Percentiles rank a stretch among this genome's conserved stretches.
Evolutionary conservation across 2,329 filamentous ascomycete genomes (phyloP).

Genomic region (Shiraia sp.): DNA sequence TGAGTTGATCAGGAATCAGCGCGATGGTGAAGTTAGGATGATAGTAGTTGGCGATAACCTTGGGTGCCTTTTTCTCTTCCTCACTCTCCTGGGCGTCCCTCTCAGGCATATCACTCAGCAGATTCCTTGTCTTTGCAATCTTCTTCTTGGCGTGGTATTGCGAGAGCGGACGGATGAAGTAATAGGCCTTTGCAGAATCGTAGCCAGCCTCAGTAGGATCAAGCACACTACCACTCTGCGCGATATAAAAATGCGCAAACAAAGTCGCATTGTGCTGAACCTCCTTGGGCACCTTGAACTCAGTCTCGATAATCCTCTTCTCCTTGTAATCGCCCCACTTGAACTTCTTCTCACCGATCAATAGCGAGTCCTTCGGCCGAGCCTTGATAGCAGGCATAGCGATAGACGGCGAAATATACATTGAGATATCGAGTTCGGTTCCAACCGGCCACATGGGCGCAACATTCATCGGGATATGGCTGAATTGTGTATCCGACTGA

Average conservation of each 20-base stretch:
- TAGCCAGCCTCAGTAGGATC: slow-evolving; percentile 76
- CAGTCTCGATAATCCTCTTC: slow-evolving; percentile 74
- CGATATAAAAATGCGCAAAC: slow-evolving; percentile 92
- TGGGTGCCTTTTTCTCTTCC: slow-evolving; percentile 59
- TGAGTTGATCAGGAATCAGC: slow-evolving; percentile 78
- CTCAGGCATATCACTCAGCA: slow-evolving; percentile 62
- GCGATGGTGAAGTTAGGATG: slow-evolving; percentile 93
- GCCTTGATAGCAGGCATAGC: slow-evolving; percentile 69
- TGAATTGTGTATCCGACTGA: slow-evolving; percentile 61
- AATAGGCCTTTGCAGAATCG: slow-evolving; percentile 74
- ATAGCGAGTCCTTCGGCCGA: slow-evolving; percentile 68
- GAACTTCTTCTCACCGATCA: slow-evolving; percentile 81
- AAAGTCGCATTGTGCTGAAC: slow-evolving; percentile 93
- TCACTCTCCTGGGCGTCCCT: slow-evolving; percentile 55
- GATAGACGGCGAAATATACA: slow-evolving; percentile 80
- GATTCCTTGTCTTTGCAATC: slow-evolving; percentile 80
- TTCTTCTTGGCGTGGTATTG: slow-evolving; percentile 93
- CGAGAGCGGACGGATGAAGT: slow-evolving; percentile 83
- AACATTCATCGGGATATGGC: slow-evolving; percentile 68
- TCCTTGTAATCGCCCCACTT: slow-evolving; percentile 78
- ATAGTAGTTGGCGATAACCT: slow-evolving; percentile 83
- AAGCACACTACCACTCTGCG: slow-evolving; percentile 71
- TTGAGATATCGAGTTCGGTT: slow-evolving; percentile 76
- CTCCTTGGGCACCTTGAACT: slow-evolving; percentile 73
- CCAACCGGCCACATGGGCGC: slow-evolving; percentile 87